Base-by-base conservation (phyloP, 495 filamentous ascomycete genomes). In the Mytilinidion resinicola region DNA sequence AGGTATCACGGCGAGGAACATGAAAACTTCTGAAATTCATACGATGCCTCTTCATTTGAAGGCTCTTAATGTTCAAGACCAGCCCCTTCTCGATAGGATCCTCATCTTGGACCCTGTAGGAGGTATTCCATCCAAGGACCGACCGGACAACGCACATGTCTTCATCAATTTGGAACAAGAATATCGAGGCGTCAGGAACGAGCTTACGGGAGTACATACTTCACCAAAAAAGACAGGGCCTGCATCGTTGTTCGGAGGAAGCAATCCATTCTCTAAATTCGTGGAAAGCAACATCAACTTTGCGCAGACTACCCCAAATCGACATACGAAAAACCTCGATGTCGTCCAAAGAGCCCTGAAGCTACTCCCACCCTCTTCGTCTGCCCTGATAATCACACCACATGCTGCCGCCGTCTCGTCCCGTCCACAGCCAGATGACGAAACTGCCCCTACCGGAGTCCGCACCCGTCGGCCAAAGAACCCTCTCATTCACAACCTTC, bases 131-230 rank as follows among this genome's bases (percentile, higher is more conserved):
- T 79, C 86, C 0, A 78, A 75, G 51, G 80, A 81, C 41, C 80
- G 84, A 14, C 80, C 80, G 0, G 80, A 87, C 41, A 80, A 81
- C 9, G 84, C 87, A 12, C 89, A 96, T 66, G 82, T 96, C 3
- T 99, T 96, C 69, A 80, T 99, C 70, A 99, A 99, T 64, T 79
- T 99, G 64, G 88, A 95, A 67, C 90, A 97, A 66, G 91, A 99
- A 62, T 95, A 85, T 66, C 71, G 78, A 3, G 76, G 78, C 34
- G 86, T 96, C 35, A 72, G 77, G 51, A 67, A 78, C 0, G 80
- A 90, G 56, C 75, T 98, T 34, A 30, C 25, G 6, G 25, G 25
- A 30, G 25, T 30, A 30, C 25, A 30, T 30, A 30, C 25, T 30
- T 3, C 25, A 6, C 25, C 3, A 6, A 30, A 2, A 30, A 30